phyloP scores from a whole-genome alignment of 768 basidiomycete species.

The Phanerochaete sordida region DNA sequence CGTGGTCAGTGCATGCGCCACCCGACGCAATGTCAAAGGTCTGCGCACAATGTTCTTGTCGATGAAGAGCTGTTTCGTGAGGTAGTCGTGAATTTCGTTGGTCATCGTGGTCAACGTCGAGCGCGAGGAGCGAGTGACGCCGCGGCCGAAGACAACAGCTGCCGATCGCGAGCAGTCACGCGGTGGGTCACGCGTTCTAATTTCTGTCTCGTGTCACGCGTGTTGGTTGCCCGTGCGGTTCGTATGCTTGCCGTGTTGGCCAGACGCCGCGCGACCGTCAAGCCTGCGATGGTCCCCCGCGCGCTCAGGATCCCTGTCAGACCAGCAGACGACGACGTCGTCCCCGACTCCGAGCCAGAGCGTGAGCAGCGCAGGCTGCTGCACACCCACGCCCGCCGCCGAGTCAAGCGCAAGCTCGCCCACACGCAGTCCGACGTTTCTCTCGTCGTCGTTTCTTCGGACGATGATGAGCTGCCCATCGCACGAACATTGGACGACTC shows the following conservation, averaged over 20 bases:
- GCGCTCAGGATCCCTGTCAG: not conserved
- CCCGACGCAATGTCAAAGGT: not conserved
- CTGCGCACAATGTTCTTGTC: constrained; percentile 39
- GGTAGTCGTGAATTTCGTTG: constrained; percentile 31
- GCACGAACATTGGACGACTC: not conserved
- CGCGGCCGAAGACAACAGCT: not conserved
- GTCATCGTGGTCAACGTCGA: constrained; percentile 1
- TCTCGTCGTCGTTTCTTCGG: constrained; percentile 8
- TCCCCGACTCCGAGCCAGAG: constrained; percentile 75
- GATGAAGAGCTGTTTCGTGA: constrained; percentile 44
- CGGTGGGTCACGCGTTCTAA: constrained; percentile 1
- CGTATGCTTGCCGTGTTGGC: not conserved
- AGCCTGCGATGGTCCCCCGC: not conserved
- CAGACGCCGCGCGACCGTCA: not conserved
- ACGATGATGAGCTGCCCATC: not conserved
- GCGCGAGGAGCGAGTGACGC: not conserved
- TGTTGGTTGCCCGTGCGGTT: not conserved
- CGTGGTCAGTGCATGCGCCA: too few species aligned
- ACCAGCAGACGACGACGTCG: constrained; percentile 33
- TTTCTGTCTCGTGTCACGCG: not conserved
- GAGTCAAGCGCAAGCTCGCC: not conserved
- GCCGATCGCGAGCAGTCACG: not conserved
- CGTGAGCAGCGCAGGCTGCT: constrained; percentile 37
- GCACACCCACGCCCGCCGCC: constrained; percentile 22
- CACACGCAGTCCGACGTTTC: not conserved